Conservation (phyloP, 1,139 yeast species). For the Diutina siamensis region DNA sequence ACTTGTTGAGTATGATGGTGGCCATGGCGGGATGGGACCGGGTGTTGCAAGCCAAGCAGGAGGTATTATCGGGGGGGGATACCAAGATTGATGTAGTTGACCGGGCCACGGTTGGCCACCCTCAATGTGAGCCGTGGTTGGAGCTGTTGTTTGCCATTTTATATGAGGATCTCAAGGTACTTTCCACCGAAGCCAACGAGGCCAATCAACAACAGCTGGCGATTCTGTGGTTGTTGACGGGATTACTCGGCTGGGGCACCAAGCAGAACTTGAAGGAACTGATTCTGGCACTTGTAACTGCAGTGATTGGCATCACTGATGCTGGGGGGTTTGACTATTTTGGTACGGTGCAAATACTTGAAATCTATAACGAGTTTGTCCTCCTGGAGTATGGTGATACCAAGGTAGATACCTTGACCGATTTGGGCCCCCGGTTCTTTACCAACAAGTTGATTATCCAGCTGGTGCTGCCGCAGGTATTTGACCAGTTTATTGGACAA, state of each 20-base stretch:
- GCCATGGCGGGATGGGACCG: slow-evolving; percentile 33
- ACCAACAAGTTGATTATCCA: slow-evolving; percentile 26
- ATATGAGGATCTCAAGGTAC: slow-evolving; percentile 26
- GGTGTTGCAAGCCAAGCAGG: slow-evolving; percentile 16
- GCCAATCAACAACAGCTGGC: slow-evolving; percentile 1
- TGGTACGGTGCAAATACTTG: slow-evolving; percentile 25
- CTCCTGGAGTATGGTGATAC: slow-evolving; percentile 11
- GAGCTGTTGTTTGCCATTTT: slow-evolving; percentile 27
- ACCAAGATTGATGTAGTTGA: not conserved
- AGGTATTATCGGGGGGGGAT: slow-evolving; percentile 11
- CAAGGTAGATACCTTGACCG: slow-evolving; percentile 7
- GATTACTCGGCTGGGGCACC: slow-evolving; percentile 27
- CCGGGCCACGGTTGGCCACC: not conserved
- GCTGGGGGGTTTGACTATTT: slow-evolving; percentile 30
- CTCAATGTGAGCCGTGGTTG: slow-evolving; percentile 26
- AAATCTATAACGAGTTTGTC: slow-evolving; percentile 30
- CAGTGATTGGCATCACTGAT: slow-evolving; percentile 23
- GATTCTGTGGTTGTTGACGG: slow-evolving; percentile 7
- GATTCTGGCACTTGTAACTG: slow-evolving; percentile 28
- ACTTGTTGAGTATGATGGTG: slow-evolving; percentile 24
- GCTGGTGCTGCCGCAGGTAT: slow-evolving; percentile 14
- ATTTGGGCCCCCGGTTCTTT: slow-evolving; percentile 18
- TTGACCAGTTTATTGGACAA: slow-evolving; percentile 16
- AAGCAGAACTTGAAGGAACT: slow-evolving; percentile 29
- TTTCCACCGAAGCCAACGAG: slow-evolving; percentile 13